Conservation (phyloP, 1,284 basidiomycete genomes). For the Heterobasidion irregulare region DNA sequence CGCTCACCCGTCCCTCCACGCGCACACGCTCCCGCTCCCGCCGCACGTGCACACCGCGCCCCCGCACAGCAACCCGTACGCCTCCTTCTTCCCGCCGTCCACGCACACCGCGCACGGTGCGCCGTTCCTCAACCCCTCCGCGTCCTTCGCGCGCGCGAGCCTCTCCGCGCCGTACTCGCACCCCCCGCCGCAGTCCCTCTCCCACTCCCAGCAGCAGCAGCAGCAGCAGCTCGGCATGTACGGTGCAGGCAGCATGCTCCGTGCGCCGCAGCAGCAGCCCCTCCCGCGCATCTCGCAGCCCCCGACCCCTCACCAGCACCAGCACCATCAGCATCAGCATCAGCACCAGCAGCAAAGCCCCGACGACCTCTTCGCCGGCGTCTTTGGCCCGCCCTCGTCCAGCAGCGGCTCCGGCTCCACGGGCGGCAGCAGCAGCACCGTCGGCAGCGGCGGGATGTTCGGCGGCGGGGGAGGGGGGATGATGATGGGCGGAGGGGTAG, state of each 20-base stretch:
- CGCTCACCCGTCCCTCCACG: neutral
- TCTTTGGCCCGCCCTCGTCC: constrained; percentile 9
- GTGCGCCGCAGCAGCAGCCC: neutral
- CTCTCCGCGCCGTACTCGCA: neutral
- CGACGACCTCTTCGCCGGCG: constrained; percentile 12
- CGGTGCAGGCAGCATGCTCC: neutral
- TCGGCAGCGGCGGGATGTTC: constrained; percentile 6
- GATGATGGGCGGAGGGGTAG: neutral
- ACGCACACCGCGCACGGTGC: neutral
- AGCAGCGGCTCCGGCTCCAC: neutral
- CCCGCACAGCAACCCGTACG: neutral
- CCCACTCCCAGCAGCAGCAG: neutral
- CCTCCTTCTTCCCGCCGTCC: neutral
- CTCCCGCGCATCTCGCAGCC: constrained; percentile 8
- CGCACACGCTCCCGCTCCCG: neutral
- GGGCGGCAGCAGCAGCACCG: constrained; percentile 10
- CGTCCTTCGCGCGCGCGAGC: neutral
- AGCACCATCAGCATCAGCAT: constrained; percentile 3
- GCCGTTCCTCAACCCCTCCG: neutral
- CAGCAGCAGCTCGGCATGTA: neutral
- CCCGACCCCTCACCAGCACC: constrained; percentile 7
- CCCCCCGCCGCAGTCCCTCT: neutral
- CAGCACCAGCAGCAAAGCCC: neutral
- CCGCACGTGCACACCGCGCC: neutral
- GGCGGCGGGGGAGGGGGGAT: too few species aligned